A percentile compares a stretch with the other conserved stretches of the same genome.
Conservation (phyloP, 441 rosid genomes). For the Mallotus japonicus region DNA sequence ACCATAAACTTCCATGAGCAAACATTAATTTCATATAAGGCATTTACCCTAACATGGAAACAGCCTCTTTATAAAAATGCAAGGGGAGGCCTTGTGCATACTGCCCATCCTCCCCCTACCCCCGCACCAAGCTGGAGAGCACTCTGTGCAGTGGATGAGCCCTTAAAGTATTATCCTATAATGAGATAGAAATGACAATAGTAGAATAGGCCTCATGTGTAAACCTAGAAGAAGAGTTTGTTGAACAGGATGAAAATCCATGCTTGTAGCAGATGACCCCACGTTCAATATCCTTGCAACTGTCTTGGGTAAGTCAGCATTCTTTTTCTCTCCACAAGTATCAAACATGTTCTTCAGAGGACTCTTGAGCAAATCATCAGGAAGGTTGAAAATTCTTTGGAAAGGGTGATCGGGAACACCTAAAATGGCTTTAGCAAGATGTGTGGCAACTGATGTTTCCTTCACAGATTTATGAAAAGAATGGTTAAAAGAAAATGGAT, state of each 20-base stretch:
- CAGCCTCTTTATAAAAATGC: too few species aligned
- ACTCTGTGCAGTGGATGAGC: too few species aligned
- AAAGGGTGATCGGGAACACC: conserved; percentile 6
- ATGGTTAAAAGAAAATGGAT: neutral
- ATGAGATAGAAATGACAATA: neutral
- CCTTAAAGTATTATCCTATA: neutral
- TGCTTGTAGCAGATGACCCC: conserved; percentile 40
- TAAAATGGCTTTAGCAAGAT: conserved; percentile 18
- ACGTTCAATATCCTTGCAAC: conserved; percentile 31
- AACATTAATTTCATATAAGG: conserved; percentile 2
- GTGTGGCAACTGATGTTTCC: conserved; percentile 33
- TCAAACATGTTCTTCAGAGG: conserved; percentile 12
- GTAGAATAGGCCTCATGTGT: neutral
- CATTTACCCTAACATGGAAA: too few species aligned
- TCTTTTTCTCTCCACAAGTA: conserved; percentile 15
- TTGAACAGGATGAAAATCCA: conserved; percentile 45
- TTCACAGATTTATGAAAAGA: conserved; percentile 16
- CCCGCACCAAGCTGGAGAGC: too few species aligned
- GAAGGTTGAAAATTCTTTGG: conserved; percentile 23
- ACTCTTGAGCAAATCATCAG: conserved; percentile 29
- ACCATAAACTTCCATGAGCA: conserved; percentile 15
- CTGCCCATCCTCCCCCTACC: too few species aligned
- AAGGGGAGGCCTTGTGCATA: too few species aligned
- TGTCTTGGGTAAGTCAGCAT: conserved; percentile 21
- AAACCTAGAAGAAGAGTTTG: conserved; percentile 42